phyloP scores from a whole-genome alignment of 2,329 filamentous ascomycete genomes.

The Aspergillaceae sp. region DNA sequence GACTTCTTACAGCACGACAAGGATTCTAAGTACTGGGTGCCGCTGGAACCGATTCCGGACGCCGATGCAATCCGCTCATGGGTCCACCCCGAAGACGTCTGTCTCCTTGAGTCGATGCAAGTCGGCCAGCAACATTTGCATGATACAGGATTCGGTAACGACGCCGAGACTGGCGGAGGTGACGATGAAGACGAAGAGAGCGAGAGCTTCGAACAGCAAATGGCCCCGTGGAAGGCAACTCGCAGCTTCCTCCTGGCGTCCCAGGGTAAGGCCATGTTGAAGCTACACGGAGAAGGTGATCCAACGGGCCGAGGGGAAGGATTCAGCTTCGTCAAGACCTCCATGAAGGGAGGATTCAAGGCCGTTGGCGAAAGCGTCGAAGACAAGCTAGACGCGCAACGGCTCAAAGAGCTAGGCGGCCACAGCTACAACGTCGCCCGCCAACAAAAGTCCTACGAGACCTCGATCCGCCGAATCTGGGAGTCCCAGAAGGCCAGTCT shows the following conservation, averaged over 20 bases:
- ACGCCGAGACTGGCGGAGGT: constrained; percentile 57
- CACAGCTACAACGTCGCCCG: constrained; percentile 97
- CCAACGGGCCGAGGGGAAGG: constrained; percentile 87
- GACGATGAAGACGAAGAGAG: constrained; percentile 58
- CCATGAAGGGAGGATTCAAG: constrained; percentile 97
- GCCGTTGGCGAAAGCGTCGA: constrained; percentile 81
- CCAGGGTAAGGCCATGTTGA: constrained; percentile 92
- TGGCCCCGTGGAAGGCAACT: constrained; percentile 93
- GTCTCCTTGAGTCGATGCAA: constrained; percentile 91
- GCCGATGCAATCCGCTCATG: constrained; percentile 72
- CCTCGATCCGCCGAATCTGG: constrained; percentile 89
- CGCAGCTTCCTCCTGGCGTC: constrained; percentile 95
- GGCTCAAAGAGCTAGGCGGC: constrained; percentile 60
- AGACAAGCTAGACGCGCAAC: constrained; percentile 74
- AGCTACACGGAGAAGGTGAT: constrained; percentile 87
- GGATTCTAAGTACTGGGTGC: constrained; percentile 76
- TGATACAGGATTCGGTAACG: constrained; percentile 75
- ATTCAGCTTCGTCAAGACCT: constrained; percentile 95
- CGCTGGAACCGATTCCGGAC: constrained; percentile 70
- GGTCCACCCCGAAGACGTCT: constrained; percentile 94
- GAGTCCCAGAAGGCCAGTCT: constrained; percentile 73
- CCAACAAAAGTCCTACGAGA: constrained; percentile 85
- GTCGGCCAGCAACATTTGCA: constrained; percentile 83
- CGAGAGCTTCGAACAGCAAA: constrained; percentile 73
- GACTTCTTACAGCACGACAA: constrained; percentile 92